phyloP scores from a whole-genome alignment of 768 basidiomycete species.

The Lentinula sp. region DNA sequence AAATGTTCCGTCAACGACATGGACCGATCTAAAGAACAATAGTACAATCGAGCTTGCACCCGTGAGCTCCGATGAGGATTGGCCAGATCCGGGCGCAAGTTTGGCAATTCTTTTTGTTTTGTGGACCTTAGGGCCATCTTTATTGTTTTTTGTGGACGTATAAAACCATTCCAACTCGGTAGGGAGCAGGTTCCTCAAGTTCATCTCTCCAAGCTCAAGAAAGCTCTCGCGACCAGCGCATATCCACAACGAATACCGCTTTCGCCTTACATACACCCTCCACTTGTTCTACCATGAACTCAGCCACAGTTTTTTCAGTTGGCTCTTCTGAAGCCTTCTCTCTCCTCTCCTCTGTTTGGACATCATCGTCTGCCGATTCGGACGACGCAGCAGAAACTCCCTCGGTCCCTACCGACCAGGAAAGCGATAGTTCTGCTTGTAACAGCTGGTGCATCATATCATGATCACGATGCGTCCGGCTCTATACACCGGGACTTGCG shows the following conservation, averaged over 20 bases:
- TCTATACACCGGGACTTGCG: not conserved
- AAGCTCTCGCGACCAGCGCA: not conserved
- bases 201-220: not conserved
- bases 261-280: not conserved
- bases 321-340: constrained; percentile 1
- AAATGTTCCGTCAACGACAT: not conserved
- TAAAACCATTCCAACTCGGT: not conserved
- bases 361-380: not conserved
- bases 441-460: constrained; percentile 1
- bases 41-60: not conserved
- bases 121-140: not conserved
- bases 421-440: not conserved
- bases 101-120: not conserved
- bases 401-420: not conserved
- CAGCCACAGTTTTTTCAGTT: not conserved
- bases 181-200: not conserved
- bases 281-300: not conserved
- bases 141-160: not conserved
- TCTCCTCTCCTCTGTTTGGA: not conserved
- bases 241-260: not conserved
- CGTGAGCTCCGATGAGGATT: not conserved
- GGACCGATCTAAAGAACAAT: not conserved
- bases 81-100: not conserved
- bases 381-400: not conserved
- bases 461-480: not conserved